Conservation (phyloP, 2,329 filamentous ascomycete genomes). For the Nigrospora osmanthi region DNA sequence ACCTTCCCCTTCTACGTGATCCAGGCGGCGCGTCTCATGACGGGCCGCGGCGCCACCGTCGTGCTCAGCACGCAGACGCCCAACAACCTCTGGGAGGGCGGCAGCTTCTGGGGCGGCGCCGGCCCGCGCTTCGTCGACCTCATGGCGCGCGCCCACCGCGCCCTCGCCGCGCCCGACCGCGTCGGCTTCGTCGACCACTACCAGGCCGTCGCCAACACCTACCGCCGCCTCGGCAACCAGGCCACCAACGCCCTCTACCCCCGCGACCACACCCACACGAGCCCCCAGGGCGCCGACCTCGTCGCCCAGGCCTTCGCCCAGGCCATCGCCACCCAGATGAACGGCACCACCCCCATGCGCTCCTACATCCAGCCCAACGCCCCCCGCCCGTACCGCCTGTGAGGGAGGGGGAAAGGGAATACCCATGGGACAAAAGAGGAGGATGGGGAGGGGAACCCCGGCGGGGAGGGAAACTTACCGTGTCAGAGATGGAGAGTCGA, state of each 20-base stretch:
- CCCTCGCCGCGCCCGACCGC: constrained; percentile 9
- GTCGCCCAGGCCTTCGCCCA: constrained; percentile 50
- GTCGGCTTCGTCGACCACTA: constrained; percentile 51
- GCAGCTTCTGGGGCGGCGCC: constrained; percentile 36
- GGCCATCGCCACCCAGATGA: constrained; percentile 22
- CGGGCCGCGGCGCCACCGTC: constrained; percentile 51
- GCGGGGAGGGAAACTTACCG: too few species aligned
- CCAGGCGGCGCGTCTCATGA: constrained; percentile 19
- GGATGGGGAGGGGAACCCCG: too few species aligned
- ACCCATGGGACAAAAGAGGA: too few species aligned
- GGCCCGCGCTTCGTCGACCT: constrained; percentile 51
- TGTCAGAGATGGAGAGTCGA: too few species aligned
- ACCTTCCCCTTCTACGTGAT: constrained; percentile 20
- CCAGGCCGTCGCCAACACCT: constrained; percentile 42
- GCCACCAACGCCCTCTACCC: constrained; percentile 44
- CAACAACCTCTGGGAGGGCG: constrained; percentile 54
- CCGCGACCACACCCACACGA: constrained; percentile 55
- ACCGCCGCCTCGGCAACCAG: constrained; percentile 33
- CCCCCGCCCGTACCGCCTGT: not conserved
- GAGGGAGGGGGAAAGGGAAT: too few species aligned
- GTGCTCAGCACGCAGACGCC: constrained; percentile 51
- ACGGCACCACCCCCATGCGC: constrained; percentile 13
- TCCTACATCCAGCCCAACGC: constrained; percentile 7
- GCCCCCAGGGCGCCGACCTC: constrained; percentile 40
- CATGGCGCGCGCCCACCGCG: constrained; percentile 10